phyloP scores from a whole-genome alignment of 768 basidiomycete genomes.

The Obba rivulosa region DNA sequence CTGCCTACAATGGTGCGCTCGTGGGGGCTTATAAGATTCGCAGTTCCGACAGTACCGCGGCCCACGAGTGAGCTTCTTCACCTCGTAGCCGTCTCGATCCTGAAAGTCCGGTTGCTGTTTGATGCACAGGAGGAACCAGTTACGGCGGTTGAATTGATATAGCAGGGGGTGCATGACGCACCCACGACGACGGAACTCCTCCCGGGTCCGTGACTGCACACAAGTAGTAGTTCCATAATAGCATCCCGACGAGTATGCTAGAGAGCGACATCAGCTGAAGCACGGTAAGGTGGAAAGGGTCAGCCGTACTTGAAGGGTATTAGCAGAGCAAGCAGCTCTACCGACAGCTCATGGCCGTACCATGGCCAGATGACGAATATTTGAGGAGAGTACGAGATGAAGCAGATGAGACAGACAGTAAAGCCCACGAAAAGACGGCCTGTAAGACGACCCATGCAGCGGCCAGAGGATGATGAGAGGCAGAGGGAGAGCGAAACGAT shows the following conservation, averaged over 20 bases:
- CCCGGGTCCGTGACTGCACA: conserved; percentile 86
- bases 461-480: neutral
- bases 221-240: conserved; percentile 87
- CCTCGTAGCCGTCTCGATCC: conserved; percentile 70
- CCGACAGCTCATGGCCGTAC: conserved; percentile 73
- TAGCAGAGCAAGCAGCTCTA: conserved; percentile 72
- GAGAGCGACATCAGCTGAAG: neutral
- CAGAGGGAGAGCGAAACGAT: neutral
- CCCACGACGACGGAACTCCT: conserved; percentile 73
- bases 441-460: conserved; percentile 39
- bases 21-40: conserved; percentile 76
- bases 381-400: conserved; percentile 87
- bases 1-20: conserved; percentile 88
- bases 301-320: conserved; percentile 82
- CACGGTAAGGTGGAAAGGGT: neutral
- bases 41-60: conserved; percentile 89
- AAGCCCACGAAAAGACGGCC: conserved; percentile 62
- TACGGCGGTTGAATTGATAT: neutral
- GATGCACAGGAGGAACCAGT: neutral
- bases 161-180: conserved; percentile 27
- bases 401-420: conserved; percentile 70
- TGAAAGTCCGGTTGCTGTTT: conserved; percentile 69
- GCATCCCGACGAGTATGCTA: conserved; percentile 69
- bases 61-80: conserved; percentile 79
- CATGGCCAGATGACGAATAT: conserved; percentile 90